Evolutionary conservation across 371 early-diverging fungal genomes (phyloP).

Genomic region (Rhizopus arrhizus): DNA sequence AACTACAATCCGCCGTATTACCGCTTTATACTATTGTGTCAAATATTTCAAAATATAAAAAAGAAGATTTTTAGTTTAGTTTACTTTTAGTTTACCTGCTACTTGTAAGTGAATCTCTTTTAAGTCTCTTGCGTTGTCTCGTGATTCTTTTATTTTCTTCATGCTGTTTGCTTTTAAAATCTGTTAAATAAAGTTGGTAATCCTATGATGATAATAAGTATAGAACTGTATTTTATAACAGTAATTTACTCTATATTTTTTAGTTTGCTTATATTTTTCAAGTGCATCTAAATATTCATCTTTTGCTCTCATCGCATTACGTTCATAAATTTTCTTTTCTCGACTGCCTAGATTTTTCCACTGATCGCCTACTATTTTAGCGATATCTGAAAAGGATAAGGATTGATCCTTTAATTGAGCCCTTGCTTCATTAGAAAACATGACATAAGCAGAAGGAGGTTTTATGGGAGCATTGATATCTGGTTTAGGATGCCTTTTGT

Average conservation of each 20-base stretch:
- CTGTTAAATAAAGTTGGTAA: constrained; percentile 41
- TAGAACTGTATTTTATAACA: no score
- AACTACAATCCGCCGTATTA: constrained; percentile 21
- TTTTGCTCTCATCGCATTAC: constrained; percentile 42
- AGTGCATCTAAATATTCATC: constrained; percentile 43
- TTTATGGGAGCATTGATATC: constrained; percentile 59
- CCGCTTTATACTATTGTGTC: constrained; percentile 8
- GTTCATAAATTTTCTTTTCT: constrained; percentile 43
- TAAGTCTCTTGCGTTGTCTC: constrained; percentile 28
- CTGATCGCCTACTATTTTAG: constrained; percentile 52
- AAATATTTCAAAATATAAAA: not conserved
- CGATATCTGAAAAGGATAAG: constrained; percentile 51
- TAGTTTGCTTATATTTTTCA: constrained; percentile 38
- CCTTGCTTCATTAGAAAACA: constrained; percentile 53
- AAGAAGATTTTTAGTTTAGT: not conserved
- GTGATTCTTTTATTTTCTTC: constrained; percentile 27
- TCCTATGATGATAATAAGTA: constrained; percentile 13
- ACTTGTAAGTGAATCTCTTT: constrained; percentile 26
- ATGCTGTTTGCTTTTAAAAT: constrained; percentile 47
- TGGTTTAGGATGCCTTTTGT: constrained; percentile 55
- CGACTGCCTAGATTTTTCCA: constrained; percentile 43
- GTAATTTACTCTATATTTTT: constrained; percentile 34
- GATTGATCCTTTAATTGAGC: constrained; percentile 40
- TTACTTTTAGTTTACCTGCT: not conserved
- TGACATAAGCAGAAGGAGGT: constrained; percentile 60